A percentile compares a stretch with the other conserved stretches of the same genome.
Evolutionary conservation across 129 eudicot species (phyloP).

Genomic region (Helichrysum umbraculigerum): DNA sequence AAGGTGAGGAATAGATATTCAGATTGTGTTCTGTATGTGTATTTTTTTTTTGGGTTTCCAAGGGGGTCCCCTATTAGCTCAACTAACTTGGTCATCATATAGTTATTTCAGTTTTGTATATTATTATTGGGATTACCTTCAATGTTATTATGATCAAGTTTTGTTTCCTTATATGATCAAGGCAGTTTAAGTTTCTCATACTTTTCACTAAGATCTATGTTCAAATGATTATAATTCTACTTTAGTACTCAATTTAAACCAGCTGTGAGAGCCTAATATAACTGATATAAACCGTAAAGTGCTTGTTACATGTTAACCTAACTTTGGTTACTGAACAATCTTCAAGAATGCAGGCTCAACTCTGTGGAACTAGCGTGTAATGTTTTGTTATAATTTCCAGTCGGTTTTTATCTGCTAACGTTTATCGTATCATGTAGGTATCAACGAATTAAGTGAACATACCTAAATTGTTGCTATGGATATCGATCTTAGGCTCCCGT

Average conservation of each 20-base stretch:
- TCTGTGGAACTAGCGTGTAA: not conserved
- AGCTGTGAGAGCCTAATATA: not conserved
- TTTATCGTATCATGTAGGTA: constrained; percentile 33
- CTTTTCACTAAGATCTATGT: not conserved
- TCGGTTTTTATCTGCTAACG: constrained; percentile 19
- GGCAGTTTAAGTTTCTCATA: not conserved
- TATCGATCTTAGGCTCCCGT: constrained; percentile 90
- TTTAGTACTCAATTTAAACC: not conserved
- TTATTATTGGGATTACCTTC: not conserved
- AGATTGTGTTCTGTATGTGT: not conserved
- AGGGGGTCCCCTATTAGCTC: not conserved
- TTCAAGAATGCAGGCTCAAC: not conserved
- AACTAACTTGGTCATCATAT: not conserved
- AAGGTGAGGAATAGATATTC: not conserved
- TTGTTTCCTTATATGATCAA: not conserved
- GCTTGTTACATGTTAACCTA: not conserved
- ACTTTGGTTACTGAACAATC: not conserved
- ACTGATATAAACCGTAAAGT: not conserved
- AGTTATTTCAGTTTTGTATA: not conserved
- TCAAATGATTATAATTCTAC: not conserved
- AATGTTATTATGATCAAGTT: not conserved
- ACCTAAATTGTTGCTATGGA: constrained; percentile 54
- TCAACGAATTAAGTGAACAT: constrained; percentile 13
- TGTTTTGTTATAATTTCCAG: not conserved
- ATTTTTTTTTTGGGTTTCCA: not conserved